Evolutionary conservation across 441 rosid genomes (phyloP).

Genomic region (Syzygium syzygioides): DNA sequence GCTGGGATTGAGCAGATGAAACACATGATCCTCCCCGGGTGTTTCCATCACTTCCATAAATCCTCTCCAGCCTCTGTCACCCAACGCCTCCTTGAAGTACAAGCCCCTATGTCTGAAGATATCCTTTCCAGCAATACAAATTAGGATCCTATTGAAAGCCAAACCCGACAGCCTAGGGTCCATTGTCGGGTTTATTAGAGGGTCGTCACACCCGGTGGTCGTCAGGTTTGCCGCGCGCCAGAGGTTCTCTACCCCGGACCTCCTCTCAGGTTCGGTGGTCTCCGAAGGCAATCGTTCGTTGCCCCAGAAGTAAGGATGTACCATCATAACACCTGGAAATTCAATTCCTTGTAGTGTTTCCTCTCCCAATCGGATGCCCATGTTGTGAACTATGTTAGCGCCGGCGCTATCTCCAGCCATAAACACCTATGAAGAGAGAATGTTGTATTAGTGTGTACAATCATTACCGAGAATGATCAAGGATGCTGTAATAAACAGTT

Average conservation of each 20-base stretch:
- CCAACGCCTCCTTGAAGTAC: not conserved
- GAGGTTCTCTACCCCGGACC: not conserved
- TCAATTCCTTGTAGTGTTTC: not conserved
- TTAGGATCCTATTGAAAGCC: not conserved
- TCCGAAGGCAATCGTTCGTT: not conserved
- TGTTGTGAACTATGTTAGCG: not conserved
- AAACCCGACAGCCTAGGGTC: not conserved
- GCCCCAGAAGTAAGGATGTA: conserved; percentile 12
- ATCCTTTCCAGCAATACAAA: conserved; percentile 4
- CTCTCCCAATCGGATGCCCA: conserved; percentile 4
- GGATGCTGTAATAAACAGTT: not conserved
- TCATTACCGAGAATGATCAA: not conserved
- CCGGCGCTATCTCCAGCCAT: conserved; percentile 13
- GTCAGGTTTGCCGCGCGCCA: not conserved
- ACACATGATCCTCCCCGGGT: conserved; percentile 7
- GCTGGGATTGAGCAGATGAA: conserved; percentile 3
- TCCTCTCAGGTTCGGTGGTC: not conserved
- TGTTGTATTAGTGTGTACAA: not conserved
- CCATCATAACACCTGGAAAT: not conserved
- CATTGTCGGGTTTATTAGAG: not conserved
- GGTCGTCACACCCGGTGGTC: not conserved
- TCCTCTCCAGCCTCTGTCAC: conserved; percentile 5
- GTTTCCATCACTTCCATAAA: conserved; percentile 6
- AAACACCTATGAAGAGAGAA: not conserved
- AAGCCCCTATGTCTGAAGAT: not conserved